Base-by-base conservation (phyloP, 306 rosid species). In the Glycine latifolia region DNA sequence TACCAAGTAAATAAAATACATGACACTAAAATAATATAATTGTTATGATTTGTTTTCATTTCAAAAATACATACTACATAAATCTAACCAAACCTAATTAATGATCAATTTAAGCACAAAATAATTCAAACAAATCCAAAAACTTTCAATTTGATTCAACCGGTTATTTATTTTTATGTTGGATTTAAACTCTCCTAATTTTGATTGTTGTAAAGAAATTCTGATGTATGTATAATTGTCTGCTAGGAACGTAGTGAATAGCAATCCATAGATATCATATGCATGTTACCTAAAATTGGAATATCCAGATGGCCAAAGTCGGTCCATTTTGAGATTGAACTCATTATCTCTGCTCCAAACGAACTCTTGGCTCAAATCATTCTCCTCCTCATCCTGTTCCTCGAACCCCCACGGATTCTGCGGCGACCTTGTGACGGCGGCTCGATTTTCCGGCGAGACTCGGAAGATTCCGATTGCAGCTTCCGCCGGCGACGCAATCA, bases 281-380 rank as follows among this genome's bases (percentile, higher is more conserved):
- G 62, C 11, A 3, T 61, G 44, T 58, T 66, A 91, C 96, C 93
- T 81, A 88, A 90, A 91, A 68, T 76, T 82, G 17, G 92, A 84
- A 87, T 91, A 90, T 69, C 84, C 91, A 35, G 33, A 11, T n/a
- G 90, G 89, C 80, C 84, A 85, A 69, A 90, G 83, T 76, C 75
- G 82, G 89, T 91, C 91, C 94, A 91, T 91, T 73, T 80, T 79
- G 81, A 80, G 17, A 80, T 86, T 81, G 82, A 91, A 84, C 20
- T 78, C 86, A 49, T 78, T 72, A 50, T 91, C 88, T 77, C 82
- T 62, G 3, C 37, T 39, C 67, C 67, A 60, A 3, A 60, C 67
- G 41, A 60, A 60, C 41, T 60, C 41, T 4, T 60, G 7, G 13
- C 58, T 53, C 8, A 53, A 14, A 16, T 14, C 58, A 53, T 14